These are phyloP conservation scores for Tephrocybe sp. DNA, from an alignment of 768 basidiomycete species.

Conservation along the genomic window DNA sequence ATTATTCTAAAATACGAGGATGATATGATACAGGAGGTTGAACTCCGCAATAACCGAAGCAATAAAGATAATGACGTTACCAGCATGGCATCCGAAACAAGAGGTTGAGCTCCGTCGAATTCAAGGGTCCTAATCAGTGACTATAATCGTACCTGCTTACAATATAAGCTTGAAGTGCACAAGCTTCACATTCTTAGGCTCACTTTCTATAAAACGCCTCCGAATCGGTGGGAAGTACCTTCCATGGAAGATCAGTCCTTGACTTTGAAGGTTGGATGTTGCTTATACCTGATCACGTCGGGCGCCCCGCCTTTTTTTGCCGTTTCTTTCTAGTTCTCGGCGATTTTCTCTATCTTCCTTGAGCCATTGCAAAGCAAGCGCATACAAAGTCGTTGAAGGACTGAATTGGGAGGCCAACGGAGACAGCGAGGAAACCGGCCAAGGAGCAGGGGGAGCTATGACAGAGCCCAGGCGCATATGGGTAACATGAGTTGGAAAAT, in stretches of 20 bases:
- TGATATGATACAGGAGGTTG: constrained; percentile 6
- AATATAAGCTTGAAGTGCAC: neutral
- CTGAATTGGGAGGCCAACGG: constrained; percentile 19
- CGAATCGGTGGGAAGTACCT: constrained; percentile 70
- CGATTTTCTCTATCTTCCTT: constrained; percentile 76
- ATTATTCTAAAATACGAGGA: too few relatives aligned
- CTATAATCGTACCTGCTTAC: constrained; percentile 41
- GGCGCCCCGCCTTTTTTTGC: constrained; percentile 63
- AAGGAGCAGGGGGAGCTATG: constrained; percentile 63
- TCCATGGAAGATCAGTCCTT: constrained; percentile 10
- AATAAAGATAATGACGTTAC: neutral
- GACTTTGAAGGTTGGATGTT: neutral
- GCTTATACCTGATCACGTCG: constrained; percentile 50
- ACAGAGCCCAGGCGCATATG: constrained; percentile 89
- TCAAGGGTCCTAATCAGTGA: constrained; percentile 26
- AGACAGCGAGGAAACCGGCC: constrained; percentile 51
- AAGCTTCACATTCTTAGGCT: constrained; percentile 27
- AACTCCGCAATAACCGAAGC: neutral
- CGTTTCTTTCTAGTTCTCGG: constrained; percentile 53
- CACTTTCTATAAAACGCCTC: constrained; percentile 88
- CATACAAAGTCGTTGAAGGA: constrained; percentile 51
- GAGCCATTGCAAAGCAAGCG: constrained; percentile 84
- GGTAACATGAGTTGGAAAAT: constrained; percentile 92
- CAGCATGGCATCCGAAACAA: neutral
- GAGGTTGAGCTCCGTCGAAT: constrained; percentile 19